Evolutionary conservation across 441 rosid genomes (phyloP).

Genomic region (Gossypium davidsonii): DNA sequence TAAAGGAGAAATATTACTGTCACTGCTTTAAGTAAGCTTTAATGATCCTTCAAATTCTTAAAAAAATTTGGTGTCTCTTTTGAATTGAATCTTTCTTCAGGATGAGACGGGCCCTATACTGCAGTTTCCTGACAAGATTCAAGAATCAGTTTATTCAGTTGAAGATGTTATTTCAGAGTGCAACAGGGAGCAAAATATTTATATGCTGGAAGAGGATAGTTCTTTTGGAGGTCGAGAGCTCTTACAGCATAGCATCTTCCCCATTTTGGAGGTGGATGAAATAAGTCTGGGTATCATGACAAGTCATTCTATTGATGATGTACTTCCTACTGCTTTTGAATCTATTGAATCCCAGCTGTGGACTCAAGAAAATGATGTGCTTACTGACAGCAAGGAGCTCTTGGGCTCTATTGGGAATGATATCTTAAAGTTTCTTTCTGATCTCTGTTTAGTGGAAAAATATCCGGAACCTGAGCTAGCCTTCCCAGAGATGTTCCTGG

Average conservation of each 20-base stretch:
- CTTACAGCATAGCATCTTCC: conserved; percentile 37
- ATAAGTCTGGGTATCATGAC: conserved; percentile 33
- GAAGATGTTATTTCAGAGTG: conserved; percentile 41
- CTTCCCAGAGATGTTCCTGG: conserved; percentile 25
- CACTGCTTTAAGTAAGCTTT: not conserved
- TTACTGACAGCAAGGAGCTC: conserved; percentile 36
- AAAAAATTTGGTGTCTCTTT: conserved; percentile 6
- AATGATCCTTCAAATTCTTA: conserved; percentile 6
- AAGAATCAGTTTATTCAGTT: conserved; percentile 44
- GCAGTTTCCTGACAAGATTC: conserved; percentile 31
- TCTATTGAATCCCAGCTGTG: conserved; percentile 28
- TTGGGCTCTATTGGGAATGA: conserved; percentile 36
- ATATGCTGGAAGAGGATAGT: conserved; percentile 41
- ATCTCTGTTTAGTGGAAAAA: conserved; percentile 36
- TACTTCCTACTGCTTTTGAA: conserved; percentile 44
- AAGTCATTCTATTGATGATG: conserved; percentile 38
- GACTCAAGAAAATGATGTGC: conserved; percentile 27
- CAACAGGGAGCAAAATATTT: conserved; percentile 32
- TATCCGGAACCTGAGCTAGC: conserved; percentile 37
- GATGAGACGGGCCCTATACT: conserved; percentile 31
- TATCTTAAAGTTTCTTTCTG: conserved; percentile 39
- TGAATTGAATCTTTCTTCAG: conserved; percentile 32
- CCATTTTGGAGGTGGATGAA: conserved; percentile 74
- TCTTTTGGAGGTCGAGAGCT: conserved; percentile 30
- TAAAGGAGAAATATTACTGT: not conserved